Percentiles rank a stretch among this genome's conserved stretches.
phyloP scores from a whole-genome alignment of 2,329 filamentous ascomycete species.

The Apiospora saccharicola region DNA sequence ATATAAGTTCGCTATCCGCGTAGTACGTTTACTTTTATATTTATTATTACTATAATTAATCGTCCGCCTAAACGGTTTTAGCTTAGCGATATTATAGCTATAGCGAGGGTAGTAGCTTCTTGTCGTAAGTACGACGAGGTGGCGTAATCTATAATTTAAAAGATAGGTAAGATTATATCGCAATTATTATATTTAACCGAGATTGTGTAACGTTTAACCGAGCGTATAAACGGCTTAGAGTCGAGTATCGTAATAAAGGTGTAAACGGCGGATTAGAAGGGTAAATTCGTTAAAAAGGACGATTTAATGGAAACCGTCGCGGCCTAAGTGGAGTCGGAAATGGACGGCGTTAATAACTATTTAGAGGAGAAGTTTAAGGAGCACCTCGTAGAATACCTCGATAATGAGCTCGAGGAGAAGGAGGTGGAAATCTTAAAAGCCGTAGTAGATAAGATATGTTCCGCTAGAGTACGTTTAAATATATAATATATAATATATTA shows the following conservation, averaged over 20 bases:
- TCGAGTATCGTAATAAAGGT: not conserved
- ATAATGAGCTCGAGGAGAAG: conserved; percentile 6
- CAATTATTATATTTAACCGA: not conserved
- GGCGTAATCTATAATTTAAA: not conserved
- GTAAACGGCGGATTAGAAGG: not conserved
- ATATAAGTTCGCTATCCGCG: not conserved
- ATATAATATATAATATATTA: not conserved
- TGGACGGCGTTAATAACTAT: not conserved
- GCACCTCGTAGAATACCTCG: conserved; percentile 7
- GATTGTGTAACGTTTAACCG: not conserved
- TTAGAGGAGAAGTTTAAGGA: conserved; percentile 10
- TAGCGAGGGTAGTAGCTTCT: not conserved
- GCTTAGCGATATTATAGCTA: not conserved
- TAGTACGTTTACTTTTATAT: not conserved
- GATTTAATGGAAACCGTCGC: not conserved
- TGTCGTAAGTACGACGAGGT: not conserved
- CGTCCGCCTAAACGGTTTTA: conserved; percentile 1
- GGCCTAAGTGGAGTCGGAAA: not conserved
- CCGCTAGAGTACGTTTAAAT: conserved; percentile 6
- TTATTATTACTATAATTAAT: not conserved
- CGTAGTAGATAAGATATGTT: not conserved
- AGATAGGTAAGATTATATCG: not conserved
- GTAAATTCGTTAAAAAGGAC: conserved; percentile 1
- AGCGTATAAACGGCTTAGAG: not conserved
- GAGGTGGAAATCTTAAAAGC: conserved; percentile 1